Percentiles rank a stretch among this genome's conserved stretches.
phyloP scores from a whole-genome alignment of 257 asterid species.

The Solanum bulbocastanum region DNA sequence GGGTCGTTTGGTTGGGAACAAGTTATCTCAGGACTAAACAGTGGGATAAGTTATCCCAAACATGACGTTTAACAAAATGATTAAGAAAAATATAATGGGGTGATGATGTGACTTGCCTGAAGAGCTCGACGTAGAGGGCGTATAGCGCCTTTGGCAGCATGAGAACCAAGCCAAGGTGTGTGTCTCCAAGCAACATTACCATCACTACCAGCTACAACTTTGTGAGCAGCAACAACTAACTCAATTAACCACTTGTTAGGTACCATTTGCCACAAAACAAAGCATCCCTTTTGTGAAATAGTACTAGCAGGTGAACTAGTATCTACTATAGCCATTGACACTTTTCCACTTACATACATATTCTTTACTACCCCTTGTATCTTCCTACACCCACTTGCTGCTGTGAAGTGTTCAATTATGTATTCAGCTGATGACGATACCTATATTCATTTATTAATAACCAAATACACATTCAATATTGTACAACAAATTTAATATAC shows the following conservation, averaged over 20 bases:
- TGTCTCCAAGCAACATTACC: conserved; percentile 89
- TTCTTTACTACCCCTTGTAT: conserved; percentile 42
- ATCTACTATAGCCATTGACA: conserved; percentile 56
- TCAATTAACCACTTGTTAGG: conserved; percentile 76
- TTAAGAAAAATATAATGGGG: not conserved
- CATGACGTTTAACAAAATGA: not conserved
- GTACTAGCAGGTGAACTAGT: conserved; percentile 13
- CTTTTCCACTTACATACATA: conserved; percentile 65
- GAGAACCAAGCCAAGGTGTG: conserved; percentile 79
- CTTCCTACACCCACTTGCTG: conserved; percentile 74
- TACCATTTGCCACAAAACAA: conserved; percentile 83
- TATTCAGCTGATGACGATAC: conserved; percentile 75
- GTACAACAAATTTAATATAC: not conserved
- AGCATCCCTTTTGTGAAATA: conserved; percentile 55
- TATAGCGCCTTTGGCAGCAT: conserved; percentile 70
- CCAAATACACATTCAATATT: not conserved
- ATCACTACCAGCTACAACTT: conserved; percentile 73
- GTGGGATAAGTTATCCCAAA: too few species aligned
- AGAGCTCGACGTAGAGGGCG: conserved; percentile 80
- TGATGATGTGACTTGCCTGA: conserved; percentile 41
- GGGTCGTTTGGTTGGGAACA: too few species aligned
- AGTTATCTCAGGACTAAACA: too few species aligned
- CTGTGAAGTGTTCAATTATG: conserved; percentile 73
- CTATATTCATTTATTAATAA: conserved; percentile 10
- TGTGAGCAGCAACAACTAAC: conserved; percentile 60